These are phyloP conservation scores for Lentinula lateritia DNA, from an alignment of 768 basidiomycete species.

Conservation along the genomic window DNA sequence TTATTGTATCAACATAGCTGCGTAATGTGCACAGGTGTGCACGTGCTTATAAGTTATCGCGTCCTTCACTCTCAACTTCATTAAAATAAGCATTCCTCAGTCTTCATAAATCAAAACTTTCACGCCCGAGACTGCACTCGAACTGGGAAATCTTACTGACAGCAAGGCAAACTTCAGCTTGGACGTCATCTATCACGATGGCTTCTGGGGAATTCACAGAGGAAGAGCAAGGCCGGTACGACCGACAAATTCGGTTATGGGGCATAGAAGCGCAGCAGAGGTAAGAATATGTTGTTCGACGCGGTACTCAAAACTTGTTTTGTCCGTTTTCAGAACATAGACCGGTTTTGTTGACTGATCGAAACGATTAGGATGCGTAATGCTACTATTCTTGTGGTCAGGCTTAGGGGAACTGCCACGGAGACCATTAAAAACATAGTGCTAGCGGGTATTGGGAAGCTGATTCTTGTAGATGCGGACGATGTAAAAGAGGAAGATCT, in stretches of 20 bases:
- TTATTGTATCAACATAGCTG: not conserved
- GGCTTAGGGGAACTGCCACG: constrained; percentile 78
- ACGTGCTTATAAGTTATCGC: not conserved
- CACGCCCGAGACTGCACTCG: not conserved
- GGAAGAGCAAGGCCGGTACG: constrained; percentile 77
- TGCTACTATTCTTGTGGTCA: constrained; percentile 81
- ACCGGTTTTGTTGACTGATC: constrained; percentile 13
- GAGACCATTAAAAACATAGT: constrained; percentile 98
- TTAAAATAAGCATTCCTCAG: not conserved
- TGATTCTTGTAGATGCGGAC: constrained; percentile 78
- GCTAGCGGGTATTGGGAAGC: constrained; percentile 87
- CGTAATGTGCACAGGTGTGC: not conserved
- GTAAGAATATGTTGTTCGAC: constrained; percentile 31
- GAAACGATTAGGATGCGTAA: constrained; percentile 74
- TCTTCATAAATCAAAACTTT: not conserved
- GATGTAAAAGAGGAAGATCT: constrained; percentile 81
- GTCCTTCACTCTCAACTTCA: not conserved
- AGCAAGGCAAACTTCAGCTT: not conserved
- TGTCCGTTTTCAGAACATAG: not conserved
- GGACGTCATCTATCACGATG: not conserved
- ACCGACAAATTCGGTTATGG: constrained; percentile 97
- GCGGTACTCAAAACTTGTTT: not conserved
- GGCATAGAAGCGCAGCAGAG: constrained; percentile 96
- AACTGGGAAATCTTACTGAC: not conserved
- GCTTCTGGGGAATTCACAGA: constrained; percentile 56